Base-by-base conservation (phyloP, 257 asterid species). In the Datura wrightii region DNA sequence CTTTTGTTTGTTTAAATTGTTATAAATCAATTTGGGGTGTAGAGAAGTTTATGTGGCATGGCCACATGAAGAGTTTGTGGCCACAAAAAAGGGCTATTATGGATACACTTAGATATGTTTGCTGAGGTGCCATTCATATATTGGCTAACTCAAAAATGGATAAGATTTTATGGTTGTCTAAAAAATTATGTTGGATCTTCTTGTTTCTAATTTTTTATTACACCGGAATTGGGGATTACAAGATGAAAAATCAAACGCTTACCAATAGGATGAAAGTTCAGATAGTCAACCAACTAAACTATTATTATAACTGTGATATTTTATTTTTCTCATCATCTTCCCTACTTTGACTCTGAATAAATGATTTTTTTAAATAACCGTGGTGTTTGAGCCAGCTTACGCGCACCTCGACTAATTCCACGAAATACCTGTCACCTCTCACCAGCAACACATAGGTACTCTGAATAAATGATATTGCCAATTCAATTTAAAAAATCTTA, bases 21-120 rank as follows among this genome's bases (percentile, higher is more conserved):
- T 85, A 81, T 88, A 89, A 86, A 87, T 87, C 82, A 87, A 80
- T 14, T 31, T 80, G 8, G 39, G 0, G 24, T 6, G 50, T 11
- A n/a, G 11, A 10, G 39, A 79, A 48, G 78, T 37, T 80, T 72
- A 9, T 44, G 67, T 10, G 69, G 79, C n/a, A n/a, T 50, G 87
- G 83, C 90, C 93, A 91, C 90, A 86, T 37, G 90, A 88, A 80
- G 90, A 74, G 63, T 85, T 80, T 90, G 97, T 92, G 98, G 98
- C 90, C 79, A 90, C 65, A 85, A 89, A 86, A 36, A 34, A 55
- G 65, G 63, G 82, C 62, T 80, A 80, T n/a, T 39, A 76, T 86
- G 94, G 98, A 93, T 94, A 80, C 92, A 82, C 69, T 86, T 4
- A 58, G 94, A 90, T 92, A 83, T 87, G 85, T 11, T 83, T 85